Conservation (phyloP, 495 filamentous ascomycete species). For the Xylona heveae region DNA sequence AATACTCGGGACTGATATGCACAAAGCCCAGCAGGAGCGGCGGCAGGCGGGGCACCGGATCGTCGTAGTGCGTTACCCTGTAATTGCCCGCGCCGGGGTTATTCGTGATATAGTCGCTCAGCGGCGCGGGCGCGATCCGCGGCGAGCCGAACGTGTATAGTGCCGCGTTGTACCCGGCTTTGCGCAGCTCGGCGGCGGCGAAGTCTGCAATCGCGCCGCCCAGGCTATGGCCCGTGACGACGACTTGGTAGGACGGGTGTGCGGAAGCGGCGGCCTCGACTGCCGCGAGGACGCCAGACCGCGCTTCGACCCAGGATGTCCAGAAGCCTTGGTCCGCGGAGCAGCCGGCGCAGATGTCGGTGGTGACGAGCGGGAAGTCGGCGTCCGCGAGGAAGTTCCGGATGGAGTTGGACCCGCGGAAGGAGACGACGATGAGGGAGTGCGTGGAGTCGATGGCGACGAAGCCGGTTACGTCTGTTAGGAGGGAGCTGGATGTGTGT, state of each 20-base stretch:
- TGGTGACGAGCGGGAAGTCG: conserved; percentile 18
- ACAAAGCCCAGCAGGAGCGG: conserved; percentile 29
- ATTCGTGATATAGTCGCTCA: conserved; percentile 31
- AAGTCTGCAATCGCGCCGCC: conserved; percentile 44
- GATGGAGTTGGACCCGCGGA: conserved; percentile 41
- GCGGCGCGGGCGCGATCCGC: conserved; percentile 35
- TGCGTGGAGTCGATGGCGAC: conserved; percentile 43
- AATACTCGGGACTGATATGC: conserved; percentile 52
- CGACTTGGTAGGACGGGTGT: conserved; percentile 29
- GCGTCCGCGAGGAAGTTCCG: conserved; percentile 47
- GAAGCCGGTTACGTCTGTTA: conserved; percentile 45
- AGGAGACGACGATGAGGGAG: conserved; percentile 39
- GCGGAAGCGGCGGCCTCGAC: conserved; percentile 15
- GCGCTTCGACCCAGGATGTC: conserved; percentile 25
- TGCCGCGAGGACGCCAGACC: conserved; percentile 19
- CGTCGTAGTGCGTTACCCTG: conserved; percentile 45
- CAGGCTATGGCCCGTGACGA: conserved; percentile 45
- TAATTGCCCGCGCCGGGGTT: conserved; percentile 30
- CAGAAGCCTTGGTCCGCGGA: conserved; percentile 32
- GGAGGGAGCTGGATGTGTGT: conserved; percentile 18
- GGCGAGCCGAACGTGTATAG: conserved; percentile 49
- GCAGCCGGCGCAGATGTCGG: conserved; percentile 27
- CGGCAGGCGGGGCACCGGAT: conserved; percentile 44
- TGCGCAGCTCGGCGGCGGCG: conserved; percentile 34
- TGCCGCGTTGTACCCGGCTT: conserved; percentile 20